Evolutionary conservation across 331 rosid genomes (phyloP).

Genomic region (Spiraea crenata): DNA sequence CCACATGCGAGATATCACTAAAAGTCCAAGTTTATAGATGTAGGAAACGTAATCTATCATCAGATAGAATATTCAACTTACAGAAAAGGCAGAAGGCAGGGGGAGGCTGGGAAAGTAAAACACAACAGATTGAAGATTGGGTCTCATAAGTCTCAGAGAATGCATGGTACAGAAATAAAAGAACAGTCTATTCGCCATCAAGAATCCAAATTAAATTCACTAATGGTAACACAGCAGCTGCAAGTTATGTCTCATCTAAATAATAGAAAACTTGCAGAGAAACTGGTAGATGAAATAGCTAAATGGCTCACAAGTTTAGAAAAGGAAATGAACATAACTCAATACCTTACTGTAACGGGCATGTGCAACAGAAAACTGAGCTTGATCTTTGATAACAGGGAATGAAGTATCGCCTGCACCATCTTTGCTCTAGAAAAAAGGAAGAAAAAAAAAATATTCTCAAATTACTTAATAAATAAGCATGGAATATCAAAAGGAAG

Average conservation of each 20-base stretch:
- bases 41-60: too few relatives aligned
- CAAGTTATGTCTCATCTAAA: not conserved
- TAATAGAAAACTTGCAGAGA: not conserved
- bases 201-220: not conserved
- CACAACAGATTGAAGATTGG: not conserved
- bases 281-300: not conserved
- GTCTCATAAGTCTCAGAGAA: not conserved
- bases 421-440: conserved; percentile 70
- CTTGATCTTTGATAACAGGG: conserved; percentile 79
- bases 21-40: too few relatives aligned
- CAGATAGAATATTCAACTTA: too few relatives aligned
- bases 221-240: not conserved
- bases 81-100: too few relatives aligned
- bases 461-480: conserved; percentile 18
- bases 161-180: not conserved
- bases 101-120: too few relatives aligned
- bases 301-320: not conserved
- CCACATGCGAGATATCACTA: too few relatives aligned
- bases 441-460: conserved; percentile 13
- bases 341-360: conserved; percentile 95
- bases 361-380: conserved; percentile 87
- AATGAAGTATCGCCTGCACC: conserved; percentile 87
- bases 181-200: not conserved
- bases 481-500: conserved; percentile 14
- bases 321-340: conserved; percentile 11